Percentiles rank a stretch among this genome's conserved stretches.
phyloP scores from a whole-genome alignment of 2,329 filamentous ascomycete genomes.

The Xylariaceae sp. region DNA sequence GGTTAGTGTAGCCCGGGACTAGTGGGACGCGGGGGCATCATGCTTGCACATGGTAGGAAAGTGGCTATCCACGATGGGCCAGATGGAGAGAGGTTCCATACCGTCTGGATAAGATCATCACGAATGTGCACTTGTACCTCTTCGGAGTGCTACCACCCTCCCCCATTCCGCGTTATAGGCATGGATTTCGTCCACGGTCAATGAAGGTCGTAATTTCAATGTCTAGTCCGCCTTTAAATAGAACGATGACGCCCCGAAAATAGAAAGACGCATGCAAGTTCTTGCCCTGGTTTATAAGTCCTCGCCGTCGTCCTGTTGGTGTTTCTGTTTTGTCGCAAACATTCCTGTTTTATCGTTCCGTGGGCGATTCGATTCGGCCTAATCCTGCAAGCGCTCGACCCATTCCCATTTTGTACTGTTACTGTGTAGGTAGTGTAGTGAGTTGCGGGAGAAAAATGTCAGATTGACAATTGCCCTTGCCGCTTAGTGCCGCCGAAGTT shows the following conservation, averaged over 20 bases:
- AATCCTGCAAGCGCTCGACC: not conserved
- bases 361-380: not conserved
- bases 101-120: not conserved
- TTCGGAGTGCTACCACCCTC: not conserved
- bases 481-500: not conserved
- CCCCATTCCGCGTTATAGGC: not conserved
- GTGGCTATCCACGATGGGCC: not conserved
- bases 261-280: not conserved
- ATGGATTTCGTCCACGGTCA: not conserved
- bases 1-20: not conserved
- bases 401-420: not conserved
- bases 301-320: not conserved
- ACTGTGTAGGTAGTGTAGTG: not conserved
- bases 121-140: not conserved
- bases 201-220: not conserved
- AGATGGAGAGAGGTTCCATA: not conserved
- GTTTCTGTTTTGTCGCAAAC: not conserved
- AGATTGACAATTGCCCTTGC: not conserved
- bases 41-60: not conserved
- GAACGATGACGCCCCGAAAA: not conserved
- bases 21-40: not conserved
- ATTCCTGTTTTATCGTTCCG: not conserved
- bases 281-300: not conserved
- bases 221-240: not conserved
- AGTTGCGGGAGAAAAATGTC: conserved; percentile 5